Conservation (phyloP, 1,139 yeast genomes). For the Candida frijolesensis region DNA sequence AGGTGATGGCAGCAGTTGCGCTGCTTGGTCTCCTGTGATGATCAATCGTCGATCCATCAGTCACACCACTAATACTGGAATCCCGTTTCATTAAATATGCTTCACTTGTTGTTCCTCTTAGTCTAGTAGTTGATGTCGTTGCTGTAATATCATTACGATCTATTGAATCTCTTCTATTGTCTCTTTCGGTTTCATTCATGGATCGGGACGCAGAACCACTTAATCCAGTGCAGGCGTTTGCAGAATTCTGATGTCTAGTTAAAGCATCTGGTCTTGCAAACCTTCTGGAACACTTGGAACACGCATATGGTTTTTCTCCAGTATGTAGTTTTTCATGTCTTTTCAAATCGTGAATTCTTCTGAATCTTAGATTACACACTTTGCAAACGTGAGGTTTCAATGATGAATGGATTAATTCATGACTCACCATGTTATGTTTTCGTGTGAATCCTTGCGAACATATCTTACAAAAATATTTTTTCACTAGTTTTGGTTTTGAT, state of each 20-base stretch:
- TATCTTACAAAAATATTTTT: slow-evolving; percentile 53
- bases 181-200: background rate
- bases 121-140: too few relatives aligned
- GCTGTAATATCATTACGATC: background rate
- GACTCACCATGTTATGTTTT: slow-evolving; percentile 75
- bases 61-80: background rate
- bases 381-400: slow-evolving; percentile 68
- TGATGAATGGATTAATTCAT: slow-evolving; percentile 67
- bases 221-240: slow-evolving; percentile 39
- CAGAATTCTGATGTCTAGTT: slow-evolving; percentile 58
- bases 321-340: slow-evolving; percentile 77
- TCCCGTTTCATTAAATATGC: background rate
- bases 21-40: background rate
- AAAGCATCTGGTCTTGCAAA: slow-evolving; percentile 83
- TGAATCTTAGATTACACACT: slow-evolving; percentile 63
- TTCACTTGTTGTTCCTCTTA: background rate
- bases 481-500: slow-evolving; percentile 16
- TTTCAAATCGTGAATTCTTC: slow-evolving; percentile 75
- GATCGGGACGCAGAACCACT: background rate
- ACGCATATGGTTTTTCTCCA: slow-evolving; percentile 70
- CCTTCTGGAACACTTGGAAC: slow-evolving; percentile 61
- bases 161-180: background rate
- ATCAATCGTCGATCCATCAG: background rate
- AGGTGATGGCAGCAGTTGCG: background rate
- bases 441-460: slow-evolving; percentile 69